These are phyloP conservation scores for Yarrowia sp. DNA, from an alignment of 805 yeast species.

Conservation along the genomic window DNA sequence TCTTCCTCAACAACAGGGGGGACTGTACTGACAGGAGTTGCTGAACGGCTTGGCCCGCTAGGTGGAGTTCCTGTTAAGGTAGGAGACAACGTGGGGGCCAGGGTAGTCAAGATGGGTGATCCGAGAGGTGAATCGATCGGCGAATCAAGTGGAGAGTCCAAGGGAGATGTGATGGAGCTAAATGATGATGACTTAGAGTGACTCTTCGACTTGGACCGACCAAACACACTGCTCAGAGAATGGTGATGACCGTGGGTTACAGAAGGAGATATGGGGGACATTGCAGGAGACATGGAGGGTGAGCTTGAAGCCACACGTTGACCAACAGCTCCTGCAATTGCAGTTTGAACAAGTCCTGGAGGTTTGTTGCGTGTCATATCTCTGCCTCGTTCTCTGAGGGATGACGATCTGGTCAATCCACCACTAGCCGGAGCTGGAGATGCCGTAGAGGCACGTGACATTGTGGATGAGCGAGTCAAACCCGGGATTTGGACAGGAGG, in stretches of 20 bases:
- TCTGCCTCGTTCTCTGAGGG: background rate
- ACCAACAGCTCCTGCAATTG: background rate
- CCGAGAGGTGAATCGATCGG: constrained; percentile 5
- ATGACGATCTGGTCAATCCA: background rate
- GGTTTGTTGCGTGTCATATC: background rate
- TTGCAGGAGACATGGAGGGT: background rate
- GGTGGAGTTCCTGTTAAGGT: background rate
- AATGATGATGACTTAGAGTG: background rate
- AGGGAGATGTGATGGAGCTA: background rate
- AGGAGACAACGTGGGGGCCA: constrained; percentile 2
- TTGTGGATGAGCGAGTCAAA: background rate
- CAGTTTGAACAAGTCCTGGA: background rate
- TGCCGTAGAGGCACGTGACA: background rate
- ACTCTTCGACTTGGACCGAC: background rate
- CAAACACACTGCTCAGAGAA: constrained; percentile 1
- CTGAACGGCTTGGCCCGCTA: background rate
- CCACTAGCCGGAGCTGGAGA: background rate
- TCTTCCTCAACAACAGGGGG: background rate
- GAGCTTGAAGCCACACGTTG: background rate
- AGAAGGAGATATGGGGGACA: background rate
- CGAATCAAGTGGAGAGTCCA: background rate
- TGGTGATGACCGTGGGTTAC: background rate
- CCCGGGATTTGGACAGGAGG: background rate
- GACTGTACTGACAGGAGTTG: background rate
- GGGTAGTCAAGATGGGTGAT: background rate